A percentile compares a stretch with the other conserved stretches of the same genome.
phyloP scores from a whole-genome alignment of 495 filamentous ascomycete species.

The Lasiosphaeriaceae sp. region DNA sequence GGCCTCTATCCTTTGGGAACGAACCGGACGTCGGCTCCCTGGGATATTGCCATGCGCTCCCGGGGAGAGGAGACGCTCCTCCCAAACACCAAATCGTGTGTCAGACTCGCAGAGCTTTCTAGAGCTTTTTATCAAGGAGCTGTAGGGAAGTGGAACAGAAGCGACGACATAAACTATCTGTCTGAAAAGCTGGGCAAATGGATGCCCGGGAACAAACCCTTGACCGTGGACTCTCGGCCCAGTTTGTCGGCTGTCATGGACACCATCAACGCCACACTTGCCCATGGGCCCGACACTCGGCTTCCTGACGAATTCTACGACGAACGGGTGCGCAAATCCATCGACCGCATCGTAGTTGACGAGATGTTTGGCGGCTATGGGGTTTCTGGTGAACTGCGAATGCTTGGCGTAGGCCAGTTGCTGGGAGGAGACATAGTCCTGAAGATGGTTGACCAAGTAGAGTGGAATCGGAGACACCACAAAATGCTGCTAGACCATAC shows the following conservation, averaged over 20 bases:
- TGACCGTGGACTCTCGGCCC: not conserved
- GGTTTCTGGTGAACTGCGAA: not conserved
- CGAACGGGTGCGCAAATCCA: not conserved
- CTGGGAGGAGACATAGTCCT: not conserved
- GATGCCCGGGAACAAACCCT: not conserved
- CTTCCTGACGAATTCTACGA: not conserved
- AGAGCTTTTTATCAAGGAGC: not conserved
- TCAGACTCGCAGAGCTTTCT: not conserved
- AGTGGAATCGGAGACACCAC: not conserved
- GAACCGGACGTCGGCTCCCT: not conserved
- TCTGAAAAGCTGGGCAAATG: not conserved
- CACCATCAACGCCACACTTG: not conserved
- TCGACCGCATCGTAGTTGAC: not conserved
- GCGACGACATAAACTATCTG: not conserved
- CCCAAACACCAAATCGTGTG: not conserved
- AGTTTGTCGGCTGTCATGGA: not conserved
- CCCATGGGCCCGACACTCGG: not conserved
- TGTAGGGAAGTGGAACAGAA: not conserved
- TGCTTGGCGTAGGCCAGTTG: not conserved
- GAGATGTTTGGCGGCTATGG: not conserved
- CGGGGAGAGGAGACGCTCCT: not conserved
- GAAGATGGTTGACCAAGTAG: not conserved
- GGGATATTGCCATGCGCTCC: not conserved
- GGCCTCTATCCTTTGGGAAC: not conserved
- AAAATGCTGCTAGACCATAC: not conserved